Evolutionary conservation across 2,329 filamentous ascomycete species (phyloP).

Genomic region (Aspergillus felis): DNA sequence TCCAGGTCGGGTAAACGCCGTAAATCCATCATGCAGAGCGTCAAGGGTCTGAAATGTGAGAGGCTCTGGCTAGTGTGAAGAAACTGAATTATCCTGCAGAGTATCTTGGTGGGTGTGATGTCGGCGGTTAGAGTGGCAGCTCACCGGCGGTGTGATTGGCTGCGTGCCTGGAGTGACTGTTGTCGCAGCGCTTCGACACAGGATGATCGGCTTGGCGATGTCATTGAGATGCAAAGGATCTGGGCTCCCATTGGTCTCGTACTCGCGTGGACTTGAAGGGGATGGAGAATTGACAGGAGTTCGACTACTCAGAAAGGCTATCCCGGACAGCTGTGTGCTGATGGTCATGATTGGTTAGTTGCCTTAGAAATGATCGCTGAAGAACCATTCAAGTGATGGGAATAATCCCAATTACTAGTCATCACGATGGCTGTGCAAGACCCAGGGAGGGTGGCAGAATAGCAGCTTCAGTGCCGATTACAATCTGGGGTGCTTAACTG

Average conservation of each 20-base stretch:
- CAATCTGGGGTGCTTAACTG: not conserved
- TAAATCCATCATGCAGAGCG: conserved; percentile 7
- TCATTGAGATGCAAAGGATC: not conserved
- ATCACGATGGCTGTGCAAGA: not conserved
- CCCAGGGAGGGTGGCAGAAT: not conserved
- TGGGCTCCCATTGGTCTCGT: not conserved
- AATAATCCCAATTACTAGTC: not conserved
- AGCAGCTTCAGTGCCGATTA: not conserved
- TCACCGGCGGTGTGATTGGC: conserved; percentile 19
- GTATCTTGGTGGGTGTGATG: conserved; percentile 9
- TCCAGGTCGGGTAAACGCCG: conserved; percentile 4
- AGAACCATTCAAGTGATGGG: not conserved
- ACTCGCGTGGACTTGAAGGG: not conserved
- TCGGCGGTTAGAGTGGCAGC: conserved; percentile 26
- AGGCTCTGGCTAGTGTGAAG: conserved; percentile 18
- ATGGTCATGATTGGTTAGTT: not conserved
- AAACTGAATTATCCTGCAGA: conserved; percentile 15
- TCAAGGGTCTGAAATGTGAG: conserved; percentile 21
- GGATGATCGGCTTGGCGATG: not conserved
- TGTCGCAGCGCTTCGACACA: conserved; percentile 14
- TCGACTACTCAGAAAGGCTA: not conserved
- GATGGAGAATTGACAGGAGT: not conserved
- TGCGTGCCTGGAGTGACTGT: conserved; percentile 9
- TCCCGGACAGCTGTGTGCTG: not conserved
- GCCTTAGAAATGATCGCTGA: not conserved